Percentiles rank a stretch among this genome's conserved stretches.
These are phyloP conservation scores for Discostella pseudostelligera DNA, from an alignment of 108 stramenopile genomes.

Conservation along the genomic window DNA sequence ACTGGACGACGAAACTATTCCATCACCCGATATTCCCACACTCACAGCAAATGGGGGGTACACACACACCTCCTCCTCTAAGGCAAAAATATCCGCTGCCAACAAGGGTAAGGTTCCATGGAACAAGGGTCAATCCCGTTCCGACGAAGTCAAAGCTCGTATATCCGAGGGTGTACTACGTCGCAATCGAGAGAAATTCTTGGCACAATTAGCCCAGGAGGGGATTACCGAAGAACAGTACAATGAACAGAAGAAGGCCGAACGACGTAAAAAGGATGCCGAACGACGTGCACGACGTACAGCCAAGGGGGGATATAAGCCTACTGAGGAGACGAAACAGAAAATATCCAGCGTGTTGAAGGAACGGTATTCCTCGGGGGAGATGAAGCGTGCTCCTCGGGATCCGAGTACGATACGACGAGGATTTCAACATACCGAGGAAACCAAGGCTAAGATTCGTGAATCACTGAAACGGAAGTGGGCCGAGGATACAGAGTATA, in stretches of 20 bases:
- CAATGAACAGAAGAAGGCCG: slow-evolving; percentile 56
- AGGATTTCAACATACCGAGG: slow-evolving; percentile 77
- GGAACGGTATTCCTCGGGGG: slow-evolving; percentile 69
- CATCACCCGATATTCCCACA: slow-evolving; percentile 39
- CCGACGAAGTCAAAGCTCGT: slow-evolving; percentile 63
- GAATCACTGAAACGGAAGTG: slow-evolving; percentile 68
- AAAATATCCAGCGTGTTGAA: slow-evolving; percentile 75
- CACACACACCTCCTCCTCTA: slow-evolving; percentile 67
- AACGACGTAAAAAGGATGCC: slow-evolving; percentile 53
- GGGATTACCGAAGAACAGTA: slow-evolving; percentile 83
- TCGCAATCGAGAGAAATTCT: slow-evolving; percentile 64
- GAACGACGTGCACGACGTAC: slow-evolving; percentile 67
- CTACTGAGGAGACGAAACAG: slow-evolving; percentile 75
- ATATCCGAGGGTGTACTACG: slow-evolving; percentile 80
- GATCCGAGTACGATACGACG: slow-evolving; percentile 57
- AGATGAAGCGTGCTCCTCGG: slow-evolving; percentile 49
- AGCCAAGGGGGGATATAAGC: slow-evolving; percentile 78
- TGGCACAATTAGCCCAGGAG: slow-evolving; percentile 60
- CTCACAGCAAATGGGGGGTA: slow-evolving; percentile 80
- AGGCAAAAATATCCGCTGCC: slow-evolving; percentile 82
- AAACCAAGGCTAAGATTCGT: slow-evolving; percentile 72
- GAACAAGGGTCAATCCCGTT: slow-evolving; percentile 79
- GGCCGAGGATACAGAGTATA: slow-evolving; percentile 65
- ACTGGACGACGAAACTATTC: background rate
- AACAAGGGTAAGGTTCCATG: slow-evolving; percentile 87